Conservation (phyloP, 2,329 filamentous ascomycete genomes). For the Trichocomaceae sp. region DNA sequence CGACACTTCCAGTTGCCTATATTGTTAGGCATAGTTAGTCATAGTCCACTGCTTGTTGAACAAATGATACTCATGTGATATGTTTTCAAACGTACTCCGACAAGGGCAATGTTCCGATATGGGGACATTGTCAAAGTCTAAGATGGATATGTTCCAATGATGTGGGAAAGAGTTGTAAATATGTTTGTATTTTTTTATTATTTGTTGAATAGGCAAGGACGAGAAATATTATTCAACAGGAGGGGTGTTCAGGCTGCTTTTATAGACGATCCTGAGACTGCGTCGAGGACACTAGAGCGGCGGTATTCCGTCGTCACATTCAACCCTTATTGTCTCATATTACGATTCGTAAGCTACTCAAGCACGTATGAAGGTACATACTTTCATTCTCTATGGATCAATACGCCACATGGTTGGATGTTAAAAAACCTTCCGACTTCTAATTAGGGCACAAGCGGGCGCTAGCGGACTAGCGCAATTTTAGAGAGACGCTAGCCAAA, state of each 20-base stretch:
- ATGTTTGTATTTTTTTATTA: not conserved
- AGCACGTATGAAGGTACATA: not conserved
- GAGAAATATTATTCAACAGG: not conserved
- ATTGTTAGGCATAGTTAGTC: not conserved
- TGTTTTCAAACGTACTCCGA: conserved; percentile 3
- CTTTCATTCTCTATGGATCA: not conserved
- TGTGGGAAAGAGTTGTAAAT: not conserved
- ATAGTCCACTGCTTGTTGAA: no score
- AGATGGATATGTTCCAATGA: not conserved
- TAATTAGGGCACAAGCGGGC: not conserved
- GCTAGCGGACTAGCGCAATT: not conserved
- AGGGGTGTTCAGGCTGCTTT: not conserved
- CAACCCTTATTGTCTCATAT: not conserved
- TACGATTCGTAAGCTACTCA: not conserved
- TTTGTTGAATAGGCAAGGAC: not conserved
- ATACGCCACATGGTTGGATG: not conserved
- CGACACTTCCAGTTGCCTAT: conserved; percentile 8
- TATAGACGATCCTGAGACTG: not conserved
- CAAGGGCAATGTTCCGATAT: conserved; percentile 5
- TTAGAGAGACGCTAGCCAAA: not conserved
- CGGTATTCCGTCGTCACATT: not conserved
- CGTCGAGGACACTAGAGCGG: not conserved
- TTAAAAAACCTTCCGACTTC: not conserved
- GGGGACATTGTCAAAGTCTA: not conserved
- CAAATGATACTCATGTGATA: no score